Evolutionary conservation across 768 basidiomycete species (phyloP).

Genomic region (Russula compacta): DNA sequence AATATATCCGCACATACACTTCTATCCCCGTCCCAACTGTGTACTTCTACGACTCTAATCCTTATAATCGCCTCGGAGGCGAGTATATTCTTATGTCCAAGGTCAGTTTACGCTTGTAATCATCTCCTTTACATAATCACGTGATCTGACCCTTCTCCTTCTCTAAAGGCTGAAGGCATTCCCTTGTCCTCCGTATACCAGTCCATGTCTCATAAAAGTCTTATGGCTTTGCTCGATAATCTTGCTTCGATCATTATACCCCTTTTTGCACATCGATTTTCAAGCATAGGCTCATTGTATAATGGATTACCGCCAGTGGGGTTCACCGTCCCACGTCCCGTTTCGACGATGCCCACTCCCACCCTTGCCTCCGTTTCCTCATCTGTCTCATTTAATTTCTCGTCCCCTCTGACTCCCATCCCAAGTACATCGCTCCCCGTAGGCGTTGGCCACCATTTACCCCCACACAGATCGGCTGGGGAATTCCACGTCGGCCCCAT

Average conservation of each 20-base stretch:
- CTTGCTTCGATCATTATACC: slow-evolving; percentile 61
- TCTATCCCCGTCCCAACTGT: slow-evolving; percentile 66
- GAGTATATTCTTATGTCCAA: slow-evolving; percentile 86
- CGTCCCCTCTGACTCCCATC: slow-evolving; percentile 6
- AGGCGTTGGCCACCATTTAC: neutral
- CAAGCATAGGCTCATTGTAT: slow-evolving; percentile 68
- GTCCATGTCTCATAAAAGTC: slow-evolving; percentile 53
- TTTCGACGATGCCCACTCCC: slow-evolving; percentile 20
- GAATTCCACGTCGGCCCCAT: slow-evolving; percentile 68
- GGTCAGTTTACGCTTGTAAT: slow-evolving; percentile 34
- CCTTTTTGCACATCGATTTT: slow-evolving; percentile 69
- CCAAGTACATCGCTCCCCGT: neutral
- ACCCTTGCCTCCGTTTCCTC: slow-evolving; percentile 25
- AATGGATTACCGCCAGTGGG: slow-evolving; percentile 29
- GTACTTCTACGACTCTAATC: slow-evolving; percentile 73
- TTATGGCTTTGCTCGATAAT: slow-evolving; percentile 57
- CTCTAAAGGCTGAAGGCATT: slow-evolving; percentile 57
- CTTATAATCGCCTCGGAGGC: slow-evolving; percentile 74
- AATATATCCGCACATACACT: slow-evolving; percentile 65
- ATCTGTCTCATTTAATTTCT: slow-evolving; percentile 1
- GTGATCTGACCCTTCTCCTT: slow-evolving; percentile 6
- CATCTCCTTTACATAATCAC: neutral
- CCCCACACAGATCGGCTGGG: slow-evolving; percentile 18
- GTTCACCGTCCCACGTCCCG: neutral
- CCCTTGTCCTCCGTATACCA: slow-evolving; percentile 66